Evolutionary conservation across 192 early-diverging fungal species (phyloP).

Genomic region (Backusella tarrabulga): DNA sequence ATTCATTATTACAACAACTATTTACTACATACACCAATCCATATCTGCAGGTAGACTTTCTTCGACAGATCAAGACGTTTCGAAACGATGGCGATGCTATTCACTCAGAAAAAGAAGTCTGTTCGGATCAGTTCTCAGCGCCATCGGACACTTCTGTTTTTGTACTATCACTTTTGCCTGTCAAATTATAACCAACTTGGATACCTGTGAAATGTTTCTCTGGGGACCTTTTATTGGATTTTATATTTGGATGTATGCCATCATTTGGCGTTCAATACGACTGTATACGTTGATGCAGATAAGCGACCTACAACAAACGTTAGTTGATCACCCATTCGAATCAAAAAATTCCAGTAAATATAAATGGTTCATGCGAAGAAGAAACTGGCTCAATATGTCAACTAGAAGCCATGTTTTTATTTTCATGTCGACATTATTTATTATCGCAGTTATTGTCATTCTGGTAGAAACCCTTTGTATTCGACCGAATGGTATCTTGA

Average conservation of each 20-base stretch:
- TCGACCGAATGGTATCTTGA: neutral
- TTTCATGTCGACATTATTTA: neutral
- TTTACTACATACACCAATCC: neutral
- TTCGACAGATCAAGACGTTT: neutral
- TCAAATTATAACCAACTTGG: neutral
- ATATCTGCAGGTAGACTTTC: neutral
- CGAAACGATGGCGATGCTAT: neutral
- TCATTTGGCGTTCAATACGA: conserved; percentile 11
- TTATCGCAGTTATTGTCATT: neutral
- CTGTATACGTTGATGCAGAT: conserved; percentile 11
- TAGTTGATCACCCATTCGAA: neutral
- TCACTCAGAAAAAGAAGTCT: conserved; percentile 18
- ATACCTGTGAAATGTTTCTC: conserved; percentile 16
- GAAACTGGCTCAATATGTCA: neutral
- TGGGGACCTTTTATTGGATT: conserved; percentile 11
- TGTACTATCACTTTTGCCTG: neutral
- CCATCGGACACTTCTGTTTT: conserved; percentile 16
- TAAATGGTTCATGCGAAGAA: conserved; percentile 1
- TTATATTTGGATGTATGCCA: conserved; percentile 15
- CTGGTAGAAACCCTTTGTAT: neutral
- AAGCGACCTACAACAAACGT: conserved; percentile 1
- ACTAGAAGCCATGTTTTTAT: neutral
- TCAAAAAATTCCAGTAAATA: neutral
- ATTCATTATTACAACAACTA: conserved; percentile 13
- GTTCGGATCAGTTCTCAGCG: conserved; percentile 2